Evolutionary conservation across 1,139 yeast genomes (phyloP).

Genomic region (Ogataea hybrid): DNA sequence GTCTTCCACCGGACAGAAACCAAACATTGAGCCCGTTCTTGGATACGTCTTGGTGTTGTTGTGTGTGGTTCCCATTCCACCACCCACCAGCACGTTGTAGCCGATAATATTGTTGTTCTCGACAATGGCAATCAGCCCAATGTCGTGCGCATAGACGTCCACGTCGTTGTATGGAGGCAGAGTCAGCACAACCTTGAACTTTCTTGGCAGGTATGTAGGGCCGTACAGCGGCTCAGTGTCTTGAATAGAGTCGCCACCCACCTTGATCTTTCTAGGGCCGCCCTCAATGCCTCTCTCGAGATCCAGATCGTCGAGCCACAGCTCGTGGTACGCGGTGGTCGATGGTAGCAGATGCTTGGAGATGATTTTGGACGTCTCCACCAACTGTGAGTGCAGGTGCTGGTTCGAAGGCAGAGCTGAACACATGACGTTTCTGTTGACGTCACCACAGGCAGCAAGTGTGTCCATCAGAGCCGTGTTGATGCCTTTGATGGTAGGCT

Average conservation of each 20-base stretch:
- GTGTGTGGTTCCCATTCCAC: constrained; percentile 99
- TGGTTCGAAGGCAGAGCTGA: constrained; percentile 87
- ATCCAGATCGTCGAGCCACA: constrained; percentile 83
- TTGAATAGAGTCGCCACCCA: constrained; percentile 83
- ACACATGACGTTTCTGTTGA: constrained; percentile 91
- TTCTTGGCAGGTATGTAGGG: constrained; percentile 87
- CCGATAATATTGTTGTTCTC: constrained; percentile 64
- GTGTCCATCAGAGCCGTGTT: constrained; percentile 89
- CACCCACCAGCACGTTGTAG: constrained; percentile 89
- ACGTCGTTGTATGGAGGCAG: constrained; percentile 98
- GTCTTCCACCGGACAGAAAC: constrained; percentile 67
- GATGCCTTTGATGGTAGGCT: constrained; percentile 92
- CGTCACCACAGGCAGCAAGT: constrained; percentile 98
- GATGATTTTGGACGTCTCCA: constrained; percentile 58
- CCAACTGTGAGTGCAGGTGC: constrained; percentile 74
- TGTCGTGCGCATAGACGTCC: constrained; percentile 94
- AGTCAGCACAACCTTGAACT: constrained; percentile 91
- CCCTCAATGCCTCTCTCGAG: constrained; percentile 60
- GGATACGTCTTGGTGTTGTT: constrained; percentile 97
- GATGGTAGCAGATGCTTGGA: constrained; percentile 84
- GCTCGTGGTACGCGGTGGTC: constrained; percentile 95
- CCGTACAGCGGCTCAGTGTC: constrained; percentile 90
- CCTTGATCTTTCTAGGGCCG: constrained; percentile 80
- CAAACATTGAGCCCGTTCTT: constrained; percentile 85
- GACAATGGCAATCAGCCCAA: constrained; percentile 88